Evolutionary conservation across 2,329 filamentous ascomycete species (phyloP).

Genomic region (Apiospora sp.): DNA sequence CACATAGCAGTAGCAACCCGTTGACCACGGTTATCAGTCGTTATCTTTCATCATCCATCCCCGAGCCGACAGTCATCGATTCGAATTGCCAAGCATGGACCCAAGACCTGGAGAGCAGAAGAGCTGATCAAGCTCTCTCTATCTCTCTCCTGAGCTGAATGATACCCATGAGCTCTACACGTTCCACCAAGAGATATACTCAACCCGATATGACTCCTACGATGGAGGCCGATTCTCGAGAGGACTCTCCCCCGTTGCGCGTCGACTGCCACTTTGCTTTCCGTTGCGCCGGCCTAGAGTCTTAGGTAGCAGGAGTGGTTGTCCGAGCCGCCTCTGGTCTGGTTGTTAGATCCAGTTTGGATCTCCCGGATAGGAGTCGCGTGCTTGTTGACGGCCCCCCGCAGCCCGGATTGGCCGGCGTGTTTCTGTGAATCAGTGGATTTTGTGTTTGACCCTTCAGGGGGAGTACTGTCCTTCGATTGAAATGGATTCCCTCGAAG

Average conservation of each 20-base stretch:
- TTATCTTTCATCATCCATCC: neutral
- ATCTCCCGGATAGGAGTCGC: neutral
- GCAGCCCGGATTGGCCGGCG: neutral
- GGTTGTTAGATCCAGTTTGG: slow-evolving; percentile 7
- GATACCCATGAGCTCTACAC: neutral
- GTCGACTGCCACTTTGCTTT: slow-evolving; percentile 4
- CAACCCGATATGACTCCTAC: slow-evolving; percentile 2
- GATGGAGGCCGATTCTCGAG: slow-evolving; percentile 3
- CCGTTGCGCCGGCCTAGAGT: slow-evolving; percentile 4
- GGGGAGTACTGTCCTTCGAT: neutral
- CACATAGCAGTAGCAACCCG: slow-evolving; percentile 17
- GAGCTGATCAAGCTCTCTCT: neutral
- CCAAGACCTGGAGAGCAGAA: neutral
- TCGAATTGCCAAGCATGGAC: neutral
- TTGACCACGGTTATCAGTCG: slow-evolving; percentile 22
- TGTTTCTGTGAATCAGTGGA: slow-evolving; percentile 1
- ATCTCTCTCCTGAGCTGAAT: neutral
- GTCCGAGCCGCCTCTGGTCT: slow-evolving; percentile 2
- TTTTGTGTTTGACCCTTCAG: neutral
- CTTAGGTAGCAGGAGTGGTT: neutral
- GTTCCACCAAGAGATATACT: neutral
- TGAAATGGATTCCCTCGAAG: neutral
- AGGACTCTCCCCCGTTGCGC: neutral
- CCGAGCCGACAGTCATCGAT: neutral
- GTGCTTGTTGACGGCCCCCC: slow-evolving; percentile 4